These are phyloP conservation scores for Amphichorda felina DNA, from an alignment of 2,329 filamentous ascomycete genomes.

Conservation along the genomic window DNA sequence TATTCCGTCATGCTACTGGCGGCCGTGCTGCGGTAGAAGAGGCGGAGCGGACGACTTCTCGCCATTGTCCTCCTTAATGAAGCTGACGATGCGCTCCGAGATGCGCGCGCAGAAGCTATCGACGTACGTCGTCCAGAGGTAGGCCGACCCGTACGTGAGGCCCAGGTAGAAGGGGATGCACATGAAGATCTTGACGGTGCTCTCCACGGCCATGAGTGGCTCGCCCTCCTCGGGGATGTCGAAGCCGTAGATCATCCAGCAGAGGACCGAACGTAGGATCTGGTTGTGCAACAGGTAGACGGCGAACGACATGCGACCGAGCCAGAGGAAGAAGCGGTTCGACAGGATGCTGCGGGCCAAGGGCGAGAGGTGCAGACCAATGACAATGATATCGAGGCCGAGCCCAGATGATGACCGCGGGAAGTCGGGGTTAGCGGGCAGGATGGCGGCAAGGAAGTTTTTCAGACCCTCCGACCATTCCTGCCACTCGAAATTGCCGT, in stretches of 20 bases:
- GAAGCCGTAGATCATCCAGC: slow-evolving; percentile 46
- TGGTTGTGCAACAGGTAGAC: slow-evolving; percentile 53
- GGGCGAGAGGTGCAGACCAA: slow-evolving; percentile 40
- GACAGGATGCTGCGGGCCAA: slow-evolving; percentile 39
- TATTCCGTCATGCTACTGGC: too few species aligned
- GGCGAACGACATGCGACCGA: slow-evolving; percentile 52
- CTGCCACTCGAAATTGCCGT: slow-evolving; percentile 38
- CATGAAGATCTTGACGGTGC: slow-evolving; percentile 21
- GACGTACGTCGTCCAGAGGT: slow-evolving; percentile 39
- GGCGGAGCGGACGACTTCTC: neutral
- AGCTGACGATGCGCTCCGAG: slow-evolving; percentile 3
- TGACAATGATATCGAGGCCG: slow-evolving; percentile 27
- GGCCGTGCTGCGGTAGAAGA: too few species aligned
- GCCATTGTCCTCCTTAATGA: slow-evolving; percentile 2
- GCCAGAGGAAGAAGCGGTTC: slow-evolving; percentile 43
- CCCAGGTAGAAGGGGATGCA: slow-evolving; percentile 29
- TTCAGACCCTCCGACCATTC: slow-evolving; percentile 39
- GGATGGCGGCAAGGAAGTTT: slow-evolving; percentile 27
- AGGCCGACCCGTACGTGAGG: slow-evolving; percentile 30
- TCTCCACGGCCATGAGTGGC: slow-evolving; percentile 19
- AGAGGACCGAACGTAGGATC: slow-evolving; percentile 44
- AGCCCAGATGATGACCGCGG: slow-evolving; percentile 26
- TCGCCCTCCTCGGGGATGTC: slow-evolving; percentile 15
- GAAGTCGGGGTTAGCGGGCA: slow-evolving; percentile 32
- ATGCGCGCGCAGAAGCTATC: slow-evolving; percentile 34